A percentile compares a stretch with the other conserved stretches of the same genome.
These are phyloP conservation scores for Suillus clintonianus DNA, from an alignment of 768 basidiomycete genomes.

Conservation along the genomic window DNA sequence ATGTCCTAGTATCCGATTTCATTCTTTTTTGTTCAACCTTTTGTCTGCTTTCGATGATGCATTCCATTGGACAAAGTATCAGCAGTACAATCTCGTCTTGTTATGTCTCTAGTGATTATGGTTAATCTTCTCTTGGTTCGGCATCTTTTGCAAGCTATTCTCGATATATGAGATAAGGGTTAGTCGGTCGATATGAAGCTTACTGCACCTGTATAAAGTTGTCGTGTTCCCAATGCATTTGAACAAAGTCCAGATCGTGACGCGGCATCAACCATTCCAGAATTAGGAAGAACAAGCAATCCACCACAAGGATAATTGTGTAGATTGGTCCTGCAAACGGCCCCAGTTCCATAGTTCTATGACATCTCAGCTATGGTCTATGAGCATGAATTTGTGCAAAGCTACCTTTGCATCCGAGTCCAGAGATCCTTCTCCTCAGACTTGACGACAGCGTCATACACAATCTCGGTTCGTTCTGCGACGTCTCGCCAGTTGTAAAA, in stretches of 20 bases:
- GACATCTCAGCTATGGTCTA: background rate
- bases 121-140: background rate
- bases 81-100: background rate
- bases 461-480: slow-evolving; percentile 76
- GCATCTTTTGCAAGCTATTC: slow-evolving; percentile 13
- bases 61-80: slow-evolving; percentile 4
- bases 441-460: slow-evolving; percentile 71
- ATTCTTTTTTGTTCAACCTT: background rate
- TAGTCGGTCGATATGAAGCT: background rate
- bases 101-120: background rate
- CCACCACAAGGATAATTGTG: slow-evolving; percentile 83
- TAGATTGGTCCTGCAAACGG: slow-evolving; percentile 86
- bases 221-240: slow-evolving; percentile 57
- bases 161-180: background rate
- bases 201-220: slow-evolving; percentile 33
- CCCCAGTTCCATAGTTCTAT: slow-evolving; percentile 76
- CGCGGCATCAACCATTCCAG: slow-evolving; percentile 86
- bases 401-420: slow-evolving; percentile 76
- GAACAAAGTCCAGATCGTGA: slow-evolving; percentile 74
- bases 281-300: slow-evolving; percentile 83
- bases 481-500: slow-evolving; percentile 91
- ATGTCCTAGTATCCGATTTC: slow-evolving; percentile 1
- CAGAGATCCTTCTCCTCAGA: slow-evolving; percentile 68
- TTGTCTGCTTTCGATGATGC: background rate
- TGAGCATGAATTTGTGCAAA: background rate